Evolutionary conservation across 1,139 yeast species (phyloP).

Genomic region (Debaryomyces fabryi): DNA sequence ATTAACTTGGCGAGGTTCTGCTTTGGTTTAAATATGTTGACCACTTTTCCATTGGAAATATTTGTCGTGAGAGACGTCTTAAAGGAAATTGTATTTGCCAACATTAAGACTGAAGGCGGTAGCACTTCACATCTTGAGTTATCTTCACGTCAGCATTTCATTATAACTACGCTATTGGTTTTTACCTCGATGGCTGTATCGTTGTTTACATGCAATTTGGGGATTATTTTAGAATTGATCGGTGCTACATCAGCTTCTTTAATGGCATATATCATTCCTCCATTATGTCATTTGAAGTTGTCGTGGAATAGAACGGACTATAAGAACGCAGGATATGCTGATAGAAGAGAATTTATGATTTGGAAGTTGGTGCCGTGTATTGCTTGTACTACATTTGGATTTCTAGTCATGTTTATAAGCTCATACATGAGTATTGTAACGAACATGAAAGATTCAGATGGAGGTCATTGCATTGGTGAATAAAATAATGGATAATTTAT

Average conservation of each 20-base stretch:
- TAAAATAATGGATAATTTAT: constrained; percentile 13
- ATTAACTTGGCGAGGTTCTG: constrained; percentile 88
- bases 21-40: constrained; percentile 91
- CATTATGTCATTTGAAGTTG: constrained; percentile 74
- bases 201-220: constrained; percentile 81
- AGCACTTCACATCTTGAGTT: constrained; percentile 46
- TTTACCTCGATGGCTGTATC: constrained; percentile 75
- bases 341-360: constrained; percentile 31
- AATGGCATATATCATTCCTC: constrained; percentile 92
- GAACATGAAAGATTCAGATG: constrained; percentile 38
- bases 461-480: constrained; percentile 43
- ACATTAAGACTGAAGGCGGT: constrained; percentile 22
- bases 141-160: constrained; percentile 53
- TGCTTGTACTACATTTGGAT: constrained; percentile 70
- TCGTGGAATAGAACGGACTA: constrained; percentile 52
- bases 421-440: constrained; percentile 69
- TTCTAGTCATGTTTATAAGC: constrained; percentile 74
- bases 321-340: constrained; percentile 32
- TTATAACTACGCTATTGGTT: constrained; percentile 70
- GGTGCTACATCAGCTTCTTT: constrained; percentile 93
- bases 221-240: constrained; percentile 83
- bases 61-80: constrained; percentile 88
- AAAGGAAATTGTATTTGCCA: constrained; percentile 56
- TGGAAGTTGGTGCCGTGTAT: constrained; percentile 54
- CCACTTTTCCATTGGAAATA: constrained; percentile 88